phyloP scores from a whole-genome alignment of 176 grass and related monocot genomes.

The Cymbopogon citratus region DNA sequence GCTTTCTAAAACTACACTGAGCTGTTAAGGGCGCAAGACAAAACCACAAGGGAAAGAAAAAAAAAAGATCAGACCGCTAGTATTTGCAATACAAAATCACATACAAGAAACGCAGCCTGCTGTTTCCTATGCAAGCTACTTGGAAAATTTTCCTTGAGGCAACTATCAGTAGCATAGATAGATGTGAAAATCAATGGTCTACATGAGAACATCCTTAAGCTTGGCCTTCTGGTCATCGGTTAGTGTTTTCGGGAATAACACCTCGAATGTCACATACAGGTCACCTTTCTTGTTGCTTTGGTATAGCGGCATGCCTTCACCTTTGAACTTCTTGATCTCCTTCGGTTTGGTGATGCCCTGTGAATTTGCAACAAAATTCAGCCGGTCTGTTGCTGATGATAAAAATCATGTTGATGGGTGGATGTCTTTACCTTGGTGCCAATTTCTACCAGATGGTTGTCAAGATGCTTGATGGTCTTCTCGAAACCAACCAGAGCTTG shows the following conservation, averaged over 20 bases:
- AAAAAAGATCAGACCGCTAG: conserved; percentile 13
- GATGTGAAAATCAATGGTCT: not conserved
- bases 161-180: conserved; percentile 2
- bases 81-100: conserved; percentile 22
- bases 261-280: conserved; percentile 72
- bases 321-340: conserved; percentile 87
- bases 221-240: conserved; percentile 80
- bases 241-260: conserved; percentile 77
- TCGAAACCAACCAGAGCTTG: conserved; percentile 98
- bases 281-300: conserved; percentile 92
- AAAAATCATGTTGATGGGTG: not conserved
- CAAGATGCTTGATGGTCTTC: conserved; percentile 82
- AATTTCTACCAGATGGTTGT: conserved; percentile 79
- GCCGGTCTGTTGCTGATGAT: not conserved
- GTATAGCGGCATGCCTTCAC: conserved; percentile 91
- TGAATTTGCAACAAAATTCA: not conserved
- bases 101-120: conserved; percentile 4
- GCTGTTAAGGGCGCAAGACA: conserved; percentile 15
- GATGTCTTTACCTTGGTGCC: conserved; percentile 60
- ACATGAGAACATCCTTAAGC: conserved; percentile 74
- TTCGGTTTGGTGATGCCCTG: conserved; percentile 94
- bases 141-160: conserved; percentile 38
- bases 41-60: not conserved
- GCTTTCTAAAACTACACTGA: conserved; percentile 35
- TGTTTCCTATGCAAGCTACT: conserved; percentile 21